Conservation (phyloP, 371 early-diverging fungal genomes). For the Enteropsectra breve region DNA sequence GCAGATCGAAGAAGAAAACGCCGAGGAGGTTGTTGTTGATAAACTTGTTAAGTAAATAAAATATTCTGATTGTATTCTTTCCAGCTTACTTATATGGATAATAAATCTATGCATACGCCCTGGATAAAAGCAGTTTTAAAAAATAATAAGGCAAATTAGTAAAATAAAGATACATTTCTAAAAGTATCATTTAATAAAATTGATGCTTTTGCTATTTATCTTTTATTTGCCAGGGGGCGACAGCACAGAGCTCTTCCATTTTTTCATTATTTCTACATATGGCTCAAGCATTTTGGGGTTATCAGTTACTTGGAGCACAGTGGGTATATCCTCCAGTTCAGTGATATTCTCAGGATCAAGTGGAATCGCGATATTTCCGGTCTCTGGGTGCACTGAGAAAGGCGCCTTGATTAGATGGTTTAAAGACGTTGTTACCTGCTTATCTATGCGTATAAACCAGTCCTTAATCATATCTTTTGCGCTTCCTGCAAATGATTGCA, state of each 20-base stretch:
- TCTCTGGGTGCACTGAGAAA: slow-evolving; percentile 83
- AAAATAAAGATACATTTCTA: no score
- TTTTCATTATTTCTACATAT: slow-evolving; percentile 18
- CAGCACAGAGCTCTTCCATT: no score
- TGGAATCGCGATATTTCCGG: slow-evolving; percentile 69
- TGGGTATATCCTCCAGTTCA: slow-evolving; percentile 20
- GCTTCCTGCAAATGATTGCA: slow-evolving; percentile 31
- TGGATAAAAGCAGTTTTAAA: no score
- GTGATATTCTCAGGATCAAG: slow-evolving; percentile 61
- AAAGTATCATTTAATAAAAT: no score
- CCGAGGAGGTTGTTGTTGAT: not conserved
- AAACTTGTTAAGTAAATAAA: not conserved
- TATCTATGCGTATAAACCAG: slow-evolving; percentile 71
- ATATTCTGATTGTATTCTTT: not conserved
- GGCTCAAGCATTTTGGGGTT: not conserved
- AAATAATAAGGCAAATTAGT: no score
- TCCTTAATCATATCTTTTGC: slow-evolving; percentile 65
- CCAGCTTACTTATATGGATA: not conserved
- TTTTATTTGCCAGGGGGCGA: no score
- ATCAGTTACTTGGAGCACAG: not conserved
- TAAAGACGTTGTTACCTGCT: slow-evolving; percentile 73
- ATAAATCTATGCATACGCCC: no score
- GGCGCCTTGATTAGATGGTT: slow-evolving; percentile 95
- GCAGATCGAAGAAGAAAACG: not conserved
- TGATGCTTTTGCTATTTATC: no score